Percentiles rank a stretch among this genome's conserved stretches.
These are phyloP conservation scores for Arabidopsis thaliana DNA, from an alignment of 345 rosid genomes.

Conservation along the genomic window DNA sequence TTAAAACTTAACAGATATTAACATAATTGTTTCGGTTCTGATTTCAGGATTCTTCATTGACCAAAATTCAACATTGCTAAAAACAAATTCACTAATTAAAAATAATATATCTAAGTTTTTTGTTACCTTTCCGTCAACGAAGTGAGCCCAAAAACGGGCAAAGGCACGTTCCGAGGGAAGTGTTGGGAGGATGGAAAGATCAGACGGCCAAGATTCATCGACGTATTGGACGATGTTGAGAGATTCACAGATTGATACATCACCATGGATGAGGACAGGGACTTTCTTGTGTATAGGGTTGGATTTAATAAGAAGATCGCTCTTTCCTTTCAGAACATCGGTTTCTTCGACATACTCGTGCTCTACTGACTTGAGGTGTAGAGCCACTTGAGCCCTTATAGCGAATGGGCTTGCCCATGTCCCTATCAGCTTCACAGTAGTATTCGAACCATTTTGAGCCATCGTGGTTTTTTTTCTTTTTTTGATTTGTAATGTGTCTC, in stretches of 20 bases:
- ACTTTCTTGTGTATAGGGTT: constrained; percentile 89
- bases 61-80: not conserved
- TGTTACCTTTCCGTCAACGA: constrained; percentile 64
- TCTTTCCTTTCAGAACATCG: constrained; percentile 48
- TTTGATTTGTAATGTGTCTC: constrained; percentile 24
- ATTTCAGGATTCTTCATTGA: not conserved
- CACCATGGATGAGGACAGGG: constrained; percentile 73
- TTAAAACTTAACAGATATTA: not conserved
- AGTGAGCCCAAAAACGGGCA: constrained; percentile 78
- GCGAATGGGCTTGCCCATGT: constrained; percentile 45
- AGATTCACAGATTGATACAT: constrained; percentile 68
- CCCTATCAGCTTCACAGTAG: constrained; percentile 37
- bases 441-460: constrained; percentile 26
- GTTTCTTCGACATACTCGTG: constrained; percentile 40
- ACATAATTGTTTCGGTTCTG: not conserved
- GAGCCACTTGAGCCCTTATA: constrained; percentile 43
- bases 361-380: constrained; percentile 43
- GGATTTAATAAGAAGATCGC: constrained; percentile 69
- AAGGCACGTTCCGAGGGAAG: constrained; percentile 61
- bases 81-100: not conserved
- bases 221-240: constrained; percentile 72
- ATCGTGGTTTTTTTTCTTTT: constrained; percentile 26
- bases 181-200: constrained; percentile 54
- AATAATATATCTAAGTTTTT: not conserved
- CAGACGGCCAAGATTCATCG: constrained; percentile 70